phyloP scores from a whole-genome alignment of 805 yeast species.

The Tetrapisispora fleetii region DNA sequence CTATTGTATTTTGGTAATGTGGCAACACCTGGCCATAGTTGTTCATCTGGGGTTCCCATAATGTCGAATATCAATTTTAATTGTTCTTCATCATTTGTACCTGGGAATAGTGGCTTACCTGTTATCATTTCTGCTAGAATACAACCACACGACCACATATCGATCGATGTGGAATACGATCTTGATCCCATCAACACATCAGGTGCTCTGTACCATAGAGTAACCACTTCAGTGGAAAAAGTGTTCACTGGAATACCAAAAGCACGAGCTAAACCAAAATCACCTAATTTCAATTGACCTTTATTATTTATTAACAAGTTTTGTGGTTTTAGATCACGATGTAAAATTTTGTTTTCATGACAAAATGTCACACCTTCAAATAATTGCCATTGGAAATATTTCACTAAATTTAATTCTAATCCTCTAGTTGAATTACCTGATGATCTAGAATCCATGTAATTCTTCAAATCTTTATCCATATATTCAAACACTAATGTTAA shows the following conservation, averaged over 20 bases:
- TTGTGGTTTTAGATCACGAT: slow-evolving; percentile 94
- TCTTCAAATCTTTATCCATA: slow-evolving; percentile 87
- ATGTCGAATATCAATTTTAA: slow-evolving; percentile 85
- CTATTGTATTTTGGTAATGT: slow-evolving; percentile 88
- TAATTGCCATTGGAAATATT: slow-evolving; percentile 84
- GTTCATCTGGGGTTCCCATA: slow-evolving; percentile 90
- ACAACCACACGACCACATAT: slow-evolving; percentile 98
- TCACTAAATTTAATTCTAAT: slow-evolving; percentile 50
- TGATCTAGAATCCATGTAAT: slow-evolving; percentile 76
- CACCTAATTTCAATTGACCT: slow-evolving; percentile 84
- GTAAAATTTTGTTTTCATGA: slow-evolving; percentile 88
- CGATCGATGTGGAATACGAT: slow-evolving; percentile 96
- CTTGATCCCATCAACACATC: slow-evolving; percentile 93
- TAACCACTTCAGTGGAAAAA: slow-evolving; percentile 95
- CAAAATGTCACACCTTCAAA: slow-evolving; percentile 87
- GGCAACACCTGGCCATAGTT: slow-evolving; percentile 89
- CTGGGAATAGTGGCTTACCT: slow-evolving; percentile 90
- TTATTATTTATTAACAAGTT: slow-evolving; percentile 89
- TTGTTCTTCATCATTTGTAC: slow-evolving; percentile 96
- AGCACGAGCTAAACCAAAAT: slow-evolving; percentile 93
- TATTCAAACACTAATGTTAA: slow-evolving; percentile 88
- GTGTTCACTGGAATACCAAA: slow-evolving; percentile 96
- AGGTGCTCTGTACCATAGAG: slow-evolving; percentile 96
- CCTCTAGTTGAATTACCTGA: slow-evolving; percentile 27
- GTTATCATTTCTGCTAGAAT: slow-evolving; percentile 97